Evolutionary conservation across 2,329 filamentous ascomycete genomes (phyloP), one percentile per base, ranked within the genome.

Genomic region (Colletotrichum tamarilloi): DNA sequence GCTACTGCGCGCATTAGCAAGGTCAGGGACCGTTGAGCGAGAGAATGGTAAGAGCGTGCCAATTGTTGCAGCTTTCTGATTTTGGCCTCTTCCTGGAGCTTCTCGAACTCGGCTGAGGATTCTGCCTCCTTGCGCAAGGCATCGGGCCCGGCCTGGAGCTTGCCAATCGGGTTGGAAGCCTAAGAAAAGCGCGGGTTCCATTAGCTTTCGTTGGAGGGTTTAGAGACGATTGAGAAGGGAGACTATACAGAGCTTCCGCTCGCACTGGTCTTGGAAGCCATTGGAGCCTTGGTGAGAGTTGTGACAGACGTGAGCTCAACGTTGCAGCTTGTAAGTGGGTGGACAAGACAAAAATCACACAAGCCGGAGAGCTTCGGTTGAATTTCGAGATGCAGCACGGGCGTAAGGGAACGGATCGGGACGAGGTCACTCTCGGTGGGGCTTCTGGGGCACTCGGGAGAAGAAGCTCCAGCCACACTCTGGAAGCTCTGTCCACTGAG

Each of bases 81-180:
- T 67, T 82, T 84, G 24, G 82, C 81, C 68, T 84, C 81, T 67
- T 85, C 81, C 63, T 84, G 81, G 35, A 79, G 79, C 74, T 79
- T 78, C 70, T 79, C 79, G 72, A 81, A 80, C 56, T 81, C 79
- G 42, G 81, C 79, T 46, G 80, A 80, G 56, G 83, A 79, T 68
- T 82, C 81, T 22, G 84, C 84, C 68, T 85, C 82, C 46, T 79
- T 78, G 59, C 83, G 80, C 68, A 86, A 77, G 26, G 81, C 76
- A 64, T 82, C 80, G 42, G 83, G 77, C 72, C 83, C 81, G 67
- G 81, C 77, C 73, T 82, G 79, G 62, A 86, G 82, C 78, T 85
- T 85, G 77, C 79, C 79, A 64, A 85, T 79, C 68, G 81, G 78
- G 71, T 82, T 81, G 73, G 79, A 77, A 68, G 78, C 75, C 84